Evolutionary conservation across 106 monocot genomes (phyloP), one percentile per base, ranked within the genome.

Genomic region (Dioscorea zingiberensis): DNA sequence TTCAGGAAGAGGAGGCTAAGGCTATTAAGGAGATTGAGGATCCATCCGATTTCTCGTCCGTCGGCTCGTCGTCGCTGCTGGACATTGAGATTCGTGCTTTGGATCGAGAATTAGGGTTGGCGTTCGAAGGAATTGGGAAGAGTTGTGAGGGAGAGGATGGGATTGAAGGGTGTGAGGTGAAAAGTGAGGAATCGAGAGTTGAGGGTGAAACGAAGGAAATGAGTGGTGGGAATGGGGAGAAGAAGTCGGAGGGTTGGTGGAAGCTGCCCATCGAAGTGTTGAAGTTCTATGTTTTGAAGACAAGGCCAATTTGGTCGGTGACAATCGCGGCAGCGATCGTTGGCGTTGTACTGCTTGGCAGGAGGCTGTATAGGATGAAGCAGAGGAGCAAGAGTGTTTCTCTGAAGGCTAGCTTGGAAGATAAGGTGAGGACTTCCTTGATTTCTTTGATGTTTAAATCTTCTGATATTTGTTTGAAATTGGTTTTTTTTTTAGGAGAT

Each of bases 231-330:
- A 3, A 11, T 32, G 47, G 22, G 47, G 27, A 21, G 57, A 21
- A 18, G 28, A 64, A 44, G 28, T 18, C n/a, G 45, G 48, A 25
- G 57, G 67, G 23, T 8, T 80, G 80, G 85, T 74, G 85, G 85
- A 81, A 76, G 70, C n/a, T 70, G 51, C 73, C 79, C 0, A 0
- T 77, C 25, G 80, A 77, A 70, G 17, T 85, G 17, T 32, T 74
- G 63, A 81, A 74, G 65, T 73, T 77, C 55, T 74, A 48, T 58
- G 62, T 59, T 24, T 58, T 80, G 23, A 66, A 66, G 62, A 30
- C 77, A 18, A 80, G 58, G 62, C 80, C 85, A 46, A 56, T 74
- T 26, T 84, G 80, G 84, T 64, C 80, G 8, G n/a, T 85, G 18
- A 75, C 74, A 6, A 45, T 77, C 0, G 81, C 72, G 44, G 77